phyloP scores from a whole-genome alignment of 805 yeast species.

The Teunomyces cretensis region DNA sequence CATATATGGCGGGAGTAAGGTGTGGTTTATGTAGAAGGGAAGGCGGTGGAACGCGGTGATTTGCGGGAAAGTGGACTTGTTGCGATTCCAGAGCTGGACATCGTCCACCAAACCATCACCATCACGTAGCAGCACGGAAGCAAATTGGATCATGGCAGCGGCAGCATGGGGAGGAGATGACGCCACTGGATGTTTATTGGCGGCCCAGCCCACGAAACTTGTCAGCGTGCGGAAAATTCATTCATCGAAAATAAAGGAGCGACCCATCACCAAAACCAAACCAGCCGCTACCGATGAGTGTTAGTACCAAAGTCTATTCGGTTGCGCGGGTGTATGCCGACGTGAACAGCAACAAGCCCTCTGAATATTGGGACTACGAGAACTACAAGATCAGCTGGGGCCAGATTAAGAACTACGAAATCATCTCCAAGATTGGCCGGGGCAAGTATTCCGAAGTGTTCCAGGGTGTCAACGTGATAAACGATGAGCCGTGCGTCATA shows the following conservation, averaged over 20 bases:
- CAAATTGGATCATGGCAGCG: background rate
- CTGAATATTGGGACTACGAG: slow-evolving; percentile 85
- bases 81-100: slow-evolving; percentile 22
- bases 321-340: slow-evolving; percentile 67
- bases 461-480: slow-evolving; percentile 71
- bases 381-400: slow-evolving; percentile 49
- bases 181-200: background rate
- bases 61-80: background rate
- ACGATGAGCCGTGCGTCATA: slow-evolving; percentile 67
- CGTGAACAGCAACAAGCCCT: slow-evolving; percentile 65
- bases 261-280: background rate
- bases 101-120: slow-evolving; percentile 12
- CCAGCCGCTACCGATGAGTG: slow-evolving; percentile 20
- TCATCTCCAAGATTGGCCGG: slow-evolving; percentile 80
- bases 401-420: slow-evolving; percentile 59
- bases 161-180: background rate
- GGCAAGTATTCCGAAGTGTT: slow-evolving; percentile 97
- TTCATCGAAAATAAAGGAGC: slow-evolving; percentile 1
- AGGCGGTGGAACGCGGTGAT: slow-evolving; percentile 2
- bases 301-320: slow-evolving; percentile 26
- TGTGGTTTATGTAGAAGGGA: slow-evolving; percentile 16
- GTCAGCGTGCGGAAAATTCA: background rate
- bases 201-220: background rate
- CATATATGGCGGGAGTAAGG: slow-evolving; percentile 24
- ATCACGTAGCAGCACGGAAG: slow-evolving; percentile 3